These are phyloP conservation scores for Panaeolus papilionaceus DNA, from an alignment of 768 basidiomycete genomes.

Conservation along the genomic window DNA sequence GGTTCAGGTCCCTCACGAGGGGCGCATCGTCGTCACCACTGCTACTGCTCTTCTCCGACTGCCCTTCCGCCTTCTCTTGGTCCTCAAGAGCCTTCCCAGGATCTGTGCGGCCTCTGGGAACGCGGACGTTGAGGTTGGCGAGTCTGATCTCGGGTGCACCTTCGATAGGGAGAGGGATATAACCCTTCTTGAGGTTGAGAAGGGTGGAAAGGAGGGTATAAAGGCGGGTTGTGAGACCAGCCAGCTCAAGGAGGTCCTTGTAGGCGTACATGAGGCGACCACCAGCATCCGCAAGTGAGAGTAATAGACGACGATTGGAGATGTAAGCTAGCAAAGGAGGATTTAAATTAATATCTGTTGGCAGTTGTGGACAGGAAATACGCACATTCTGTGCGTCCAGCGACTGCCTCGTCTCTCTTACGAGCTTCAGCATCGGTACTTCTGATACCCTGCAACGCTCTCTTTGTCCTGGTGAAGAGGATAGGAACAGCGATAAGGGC, in stretches of 20 bases:
- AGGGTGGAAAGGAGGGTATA: conserved; percentile 89
- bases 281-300: conserved; percentile 96
- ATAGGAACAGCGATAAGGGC: conserved; percentile 90
- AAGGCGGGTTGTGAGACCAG: conserved; percentile 89
- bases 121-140: conserved; percentile 70
- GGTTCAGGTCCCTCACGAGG: conserved; percentile 73
- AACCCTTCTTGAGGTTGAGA: conserved; percentile 69
- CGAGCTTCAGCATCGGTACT: conserved; percentile 6
- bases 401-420: conserved; percentile 19
- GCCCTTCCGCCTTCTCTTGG: conserved; percentile 17
- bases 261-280: conserved; percentile 96
- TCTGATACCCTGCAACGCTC: conserved; percentile 23
- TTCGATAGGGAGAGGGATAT: conserved; percentile 40
- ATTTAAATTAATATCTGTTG: background rate
- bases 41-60: conserved; percentile 17
- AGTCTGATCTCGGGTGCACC: conserved; percentile 62
- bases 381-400: conserved; percentile 23
- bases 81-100: conserved; percentile 9
- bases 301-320: conserved; percentile 87
- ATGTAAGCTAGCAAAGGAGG: conserved; percentile 65
- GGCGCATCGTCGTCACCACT: conserved; percentile 38
- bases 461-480: conserved; percentile 66
- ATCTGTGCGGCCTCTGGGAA: conserved; percentile 46
- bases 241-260: conserved; percentile 94
- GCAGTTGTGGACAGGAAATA: background rate